A percentile compares a stretch with the other conserved stretches of the same genome.
These are phyloP conservation scores for Coniochaeta prunicola DNA, from an alignment of 2,329 filamentous ascomycete species.

Conservation along the genomic window DNA sequence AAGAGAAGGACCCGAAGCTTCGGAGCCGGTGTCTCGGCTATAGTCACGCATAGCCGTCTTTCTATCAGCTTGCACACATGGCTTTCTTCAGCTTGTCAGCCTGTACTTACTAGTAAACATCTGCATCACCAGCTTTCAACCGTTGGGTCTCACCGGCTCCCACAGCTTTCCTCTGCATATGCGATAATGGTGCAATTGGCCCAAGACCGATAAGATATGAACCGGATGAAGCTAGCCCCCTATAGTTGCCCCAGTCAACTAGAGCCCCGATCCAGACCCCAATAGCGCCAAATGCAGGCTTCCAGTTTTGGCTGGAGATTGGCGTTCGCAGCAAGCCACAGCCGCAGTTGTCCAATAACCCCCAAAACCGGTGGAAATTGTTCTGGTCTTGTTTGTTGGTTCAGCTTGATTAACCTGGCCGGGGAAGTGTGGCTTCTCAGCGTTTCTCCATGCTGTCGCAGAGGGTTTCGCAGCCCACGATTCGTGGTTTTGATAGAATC, in stretches of 20 bases:
- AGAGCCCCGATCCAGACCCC: not conserved
- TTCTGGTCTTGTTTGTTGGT: not conserved
- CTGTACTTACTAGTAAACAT: not conserved
- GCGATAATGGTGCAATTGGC: not conserved
- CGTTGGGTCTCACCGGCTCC: not conserved
- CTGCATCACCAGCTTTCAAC: not conserved
- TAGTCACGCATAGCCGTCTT: not conserved
- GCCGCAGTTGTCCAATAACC: not conserved
- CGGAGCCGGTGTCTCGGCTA: not conserved
- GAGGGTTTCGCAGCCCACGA: not conserved
- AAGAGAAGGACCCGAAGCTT: not conserved
- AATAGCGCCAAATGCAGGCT: not conserved
- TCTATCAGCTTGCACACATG: not conserved
- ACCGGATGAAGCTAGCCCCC: not conserved
- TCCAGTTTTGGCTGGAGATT: not conserved
- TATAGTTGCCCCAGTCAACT: not conserved
- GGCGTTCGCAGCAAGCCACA: not conserved
- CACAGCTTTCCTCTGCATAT: not conserved
- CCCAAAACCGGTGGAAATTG: not conserved
- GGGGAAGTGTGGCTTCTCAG: not conserved
- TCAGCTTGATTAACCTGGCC: too few relatives aligned
- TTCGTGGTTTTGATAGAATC: not conserved
- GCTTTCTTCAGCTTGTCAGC: not conserved
- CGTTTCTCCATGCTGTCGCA: not conserved
- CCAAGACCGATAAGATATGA: not conserved